Conservation (phyloP, 2,329 filamentous ascomycete genomes). For the Botrytis byssoidea region DNA sequence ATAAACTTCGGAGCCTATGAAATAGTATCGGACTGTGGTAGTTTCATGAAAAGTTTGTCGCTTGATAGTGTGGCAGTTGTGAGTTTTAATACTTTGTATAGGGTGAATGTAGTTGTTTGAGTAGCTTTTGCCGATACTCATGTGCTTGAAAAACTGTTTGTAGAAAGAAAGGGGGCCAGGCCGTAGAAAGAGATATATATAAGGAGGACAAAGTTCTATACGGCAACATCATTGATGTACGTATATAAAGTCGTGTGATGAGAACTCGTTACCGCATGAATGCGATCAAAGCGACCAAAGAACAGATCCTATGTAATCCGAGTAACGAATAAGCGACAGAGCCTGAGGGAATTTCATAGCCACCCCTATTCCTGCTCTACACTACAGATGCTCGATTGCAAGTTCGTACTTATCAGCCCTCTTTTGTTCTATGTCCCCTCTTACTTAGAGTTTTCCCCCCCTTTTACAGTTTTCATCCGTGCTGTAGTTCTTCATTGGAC, state of each 20-base stretch:
- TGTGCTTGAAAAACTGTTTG: neutral
- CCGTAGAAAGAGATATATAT: neutral
- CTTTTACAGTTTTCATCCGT: neutral
- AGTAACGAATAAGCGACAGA: neutral
- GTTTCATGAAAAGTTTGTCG: neutral
- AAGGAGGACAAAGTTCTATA: neutral
- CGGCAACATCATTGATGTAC: neutral
- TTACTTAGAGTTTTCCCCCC: neutral
- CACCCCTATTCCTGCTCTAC: neutral
- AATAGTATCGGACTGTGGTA: neutral
- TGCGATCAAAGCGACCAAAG: neutral
- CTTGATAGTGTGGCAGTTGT: neutral
- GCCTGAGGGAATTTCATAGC: neutral
- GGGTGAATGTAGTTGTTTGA: neutral
- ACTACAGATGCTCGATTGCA: neutral
- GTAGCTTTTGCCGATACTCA: neutral
- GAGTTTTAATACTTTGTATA: neutral
- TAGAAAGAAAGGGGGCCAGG: neutral
- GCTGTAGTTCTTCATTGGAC: neutral
- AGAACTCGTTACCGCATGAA: neutral
- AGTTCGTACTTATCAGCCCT: neutral
- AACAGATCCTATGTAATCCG: neutral
- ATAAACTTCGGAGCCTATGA: neutral
- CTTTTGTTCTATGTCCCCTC: neutral
- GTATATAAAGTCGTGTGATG: neutral